Evolutionary conservation across 768 basidiomycete species (phyloP).

Genomic region (Rhodotorula toruloides): DNA sequence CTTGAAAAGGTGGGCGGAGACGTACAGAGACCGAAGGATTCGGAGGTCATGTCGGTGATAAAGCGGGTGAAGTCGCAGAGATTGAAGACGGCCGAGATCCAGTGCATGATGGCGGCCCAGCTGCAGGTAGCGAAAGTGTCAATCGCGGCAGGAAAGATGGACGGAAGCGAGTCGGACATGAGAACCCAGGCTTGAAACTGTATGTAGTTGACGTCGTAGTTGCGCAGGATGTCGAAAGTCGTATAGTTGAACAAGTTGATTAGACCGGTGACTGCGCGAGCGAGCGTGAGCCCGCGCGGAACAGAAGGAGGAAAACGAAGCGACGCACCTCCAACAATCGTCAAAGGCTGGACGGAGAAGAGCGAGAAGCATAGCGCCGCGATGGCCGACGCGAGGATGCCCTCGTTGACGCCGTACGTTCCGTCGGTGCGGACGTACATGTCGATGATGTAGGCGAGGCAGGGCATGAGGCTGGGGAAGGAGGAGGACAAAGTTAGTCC

Average conservation of each 20-base stretch:
- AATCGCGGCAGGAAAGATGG: background rate
- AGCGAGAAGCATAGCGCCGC: conserved; percentile 80
- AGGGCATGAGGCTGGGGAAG: conserved; percentile 62
- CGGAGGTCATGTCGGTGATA: conserved; percentile 44
- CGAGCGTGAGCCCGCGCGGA: background rate
- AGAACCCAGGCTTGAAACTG: conserved; percentile 44
- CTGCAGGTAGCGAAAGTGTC: conserved; percentile 12
- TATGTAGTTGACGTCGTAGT: conserved; percentile 40
- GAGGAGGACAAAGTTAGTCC: too few relatives aligned
- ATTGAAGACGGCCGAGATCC: conserved; percentile 42
- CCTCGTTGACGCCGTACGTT: conserved; percentile 84
- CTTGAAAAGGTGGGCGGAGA: background rate
- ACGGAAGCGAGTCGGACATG: conserved; percentile 27
- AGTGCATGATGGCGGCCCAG: conserved; percentile 46
- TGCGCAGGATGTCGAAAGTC: conserved; percentile 42
- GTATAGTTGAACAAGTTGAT: conserved; percentile 45
- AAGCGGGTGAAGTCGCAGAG: conserved; percentile 43
- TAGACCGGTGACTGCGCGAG: conserved; percentile 13
- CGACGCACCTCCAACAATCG: conserved; percentile 70
- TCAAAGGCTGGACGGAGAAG: conserved; percentile 82
- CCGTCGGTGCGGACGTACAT: conserved; percentile 77
- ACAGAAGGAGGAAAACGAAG: background rate
- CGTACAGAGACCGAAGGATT: conserved; percentile 39
- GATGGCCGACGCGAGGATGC: conserved; percentile 77
- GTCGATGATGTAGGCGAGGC: conserved; percentile 69